phyloP scores from a whole-genome alignment of 768 basidiomycete genomes.

The Pleurotus tuoliensis region DNA sequence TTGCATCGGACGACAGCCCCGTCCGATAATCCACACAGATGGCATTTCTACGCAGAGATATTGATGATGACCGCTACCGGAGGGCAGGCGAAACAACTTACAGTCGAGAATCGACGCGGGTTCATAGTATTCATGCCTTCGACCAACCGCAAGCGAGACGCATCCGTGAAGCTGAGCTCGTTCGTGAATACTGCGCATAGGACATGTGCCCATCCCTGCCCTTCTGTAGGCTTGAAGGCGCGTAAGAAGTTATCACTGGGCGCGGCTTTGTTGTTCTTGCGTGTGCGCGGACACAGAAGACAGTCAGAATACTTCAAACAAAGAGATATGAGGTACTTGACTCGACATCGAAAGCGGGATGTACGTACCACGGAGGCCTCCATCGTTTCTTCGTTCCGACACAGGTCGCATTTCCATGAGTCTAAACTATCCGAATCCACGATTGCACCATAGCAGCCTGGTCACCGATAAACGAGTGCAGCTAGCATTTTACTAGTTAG shows the following conservation, averaged over 20 bases:
- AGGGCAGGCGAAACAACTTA: conserved; percentile 29
- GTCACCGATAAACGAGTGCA: conserved; percentile 2
- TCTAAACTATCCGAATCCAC: conserved; percentile 62
- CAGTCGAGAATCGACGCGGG: conserved; percentile 67
- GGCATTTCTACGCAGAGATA: conserved; percentile 53
- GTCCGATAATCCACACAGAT: conserved; percentile 63
- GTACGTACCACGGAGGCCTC: conserved; percentile 72
- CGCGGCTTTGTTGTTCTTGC: conserved; percentile 45
- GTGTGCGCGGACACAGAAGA: conserved; percentile 71
- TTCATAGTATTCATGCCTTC: conserved; percentile 82
- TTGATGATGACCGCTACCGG: background rate
- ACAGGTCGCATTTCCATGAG: conserved; percentile 84
- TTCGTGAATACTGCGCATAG: conserved; percentile 86
- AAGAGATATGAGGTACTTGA: conserved; percentile 1
- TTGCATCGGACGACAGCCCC: conserved; percentile 84
- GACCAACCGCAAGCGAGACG: conserved; percentile 65
- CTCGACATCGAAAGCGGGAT: conserved; percentile 2
- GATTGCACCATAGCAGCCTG: conserved; percentile 67
- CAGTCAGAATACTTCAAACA: conserved; percentile 69
- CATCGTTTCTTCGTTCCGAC: conserved; percentile 74
- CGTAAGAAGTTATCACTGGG: conserved; percentile 64
- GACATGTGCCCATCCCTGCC: conserved; percentile 89
- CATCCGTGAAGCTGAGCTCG: conserved; percentile 81
- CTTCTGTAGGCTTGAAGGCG: conserved; percentile 86
- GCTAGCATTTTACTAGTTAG: background rate